Evolutionary conservation across 495 filamentous ascomycete genomes (phyloP).

Genomic region (Aspergillus biplanus): DNA sequence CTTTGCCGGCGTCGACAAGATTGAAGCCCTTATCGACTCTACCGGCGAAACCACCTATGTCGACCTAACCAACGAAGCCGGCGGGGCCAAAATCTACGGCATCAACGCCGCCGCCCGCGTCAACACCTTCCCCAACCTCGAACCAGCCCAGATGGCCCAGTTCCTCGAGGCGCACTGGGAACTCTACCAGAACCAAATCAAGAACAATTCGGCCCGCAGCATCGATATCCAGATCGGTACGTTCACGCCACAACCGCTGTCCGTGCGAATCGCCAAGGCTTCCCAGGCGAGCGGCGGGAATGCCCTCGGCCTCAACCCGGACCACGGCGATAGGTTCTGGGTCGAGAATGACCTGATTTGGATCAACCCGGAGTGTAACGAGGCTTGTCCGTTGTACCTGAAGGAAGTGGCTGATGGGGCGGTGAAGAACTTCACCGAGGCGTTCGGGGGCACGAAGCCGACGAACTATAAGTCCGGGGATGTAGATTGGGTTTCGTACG

Average conservation of each 20-base stretch:
- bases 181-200: slow-evolving; percentile 10
- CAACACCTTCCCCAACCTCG: slow-evolving; percentile 20
- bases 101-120: slow-evolving; percentile 17
- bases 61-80: slow-evolving; percentile 17
- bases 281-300: slow-evolving; percentile 11
- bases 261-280: slow-evolving; percentile 11
- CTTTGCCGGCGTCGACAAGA: slow-evolving; percentile 32
- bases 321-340: slow-evolving; percentile 21
- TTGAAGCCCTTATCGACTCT: slow-evolving; percentile 10
- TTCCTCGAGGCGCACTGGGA: not conserved
- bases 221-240: slow-evolving; percentile 18
- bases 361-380: slow-evolving; percentile 13
- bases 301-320: slow-evolving; percentile 16
- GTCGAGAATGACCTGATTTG: slow-evolving; percentile 22
- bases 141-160: not conserved
- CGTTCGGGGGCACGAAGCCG: slow-evolving; percentile 4
- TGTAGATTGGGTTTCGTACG: slow-evolving; percentile 17
- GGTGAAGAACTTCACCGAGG: not conserved
- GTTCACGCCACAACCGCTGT: slow-evolving; percentile 18
- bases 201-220: slow-evolving; percentile 10
- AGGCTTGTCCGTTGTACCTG: slow-evolving; percentile 16
- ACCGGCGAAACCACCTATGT: slow-evolving; percentile 12
- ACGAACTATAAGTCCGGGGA: slow-evolving; percentile 16
- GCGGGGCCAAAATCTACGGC: slow-evolving; percentile 18
- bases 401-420: slow-evolving; percentile 8